Evolutionary conservation across 2,329 filamentous ascomycete genomes (phyloP).

Genomic region (Anthostomella pinea): DNA sequence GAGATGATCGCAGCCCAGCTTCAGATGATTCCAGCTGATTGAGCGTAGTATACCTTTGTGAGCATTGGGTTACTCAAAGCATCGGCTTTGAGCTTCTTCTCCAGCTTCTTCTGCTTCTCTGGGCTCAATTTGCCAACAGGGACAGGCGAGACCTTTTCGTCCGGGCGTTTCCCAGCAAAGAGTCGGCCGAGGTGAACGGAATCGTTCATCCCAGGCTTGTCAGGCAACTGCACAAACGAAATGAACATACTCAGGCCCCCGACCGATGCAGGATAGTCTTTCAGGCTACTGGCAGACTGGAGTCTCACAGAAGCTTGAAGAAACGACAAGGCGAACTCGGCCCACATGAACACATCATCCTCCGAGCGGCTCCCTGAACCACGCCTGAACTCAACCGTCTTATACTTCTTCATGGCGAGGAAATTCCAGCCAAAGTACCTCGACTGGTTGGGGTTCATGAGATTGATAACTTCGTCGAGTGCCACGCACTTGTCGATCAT

Average conservation of each 20-base stretch:
- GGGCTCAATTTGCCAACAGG: constrained; percentile 1
- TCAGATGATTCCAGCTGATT: too few species aligned
- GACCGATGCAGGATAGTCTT: too few species aligned
- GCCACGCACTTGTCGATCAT: background rate
- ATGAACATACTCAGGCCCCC: too few species aligned
- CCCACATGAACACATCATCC: constrained; percentile 2
- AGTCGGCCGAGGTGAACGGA: background rate
- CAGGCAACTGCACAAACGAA: too few species aligned
- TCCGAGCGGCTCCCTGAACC: background rate
- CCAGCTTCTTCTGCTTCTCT: constrained; percentile 3
- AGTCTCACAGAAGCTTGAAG: too few species aligned
- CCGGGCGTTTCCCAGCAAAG: background rate
- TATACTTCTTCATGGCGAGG: constrained; percentile 4
- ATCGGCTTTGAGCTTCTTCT: constrained; percentile 2
- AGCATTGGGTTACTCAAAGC: constrained; percentile 1
- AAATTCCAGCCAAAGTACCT: constrained; percentile 7
- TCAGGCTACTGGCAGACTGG: too few species aligned
- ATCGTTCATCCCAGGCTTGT: background rate
- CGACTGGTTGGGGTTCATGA: constrained; percentile 1
- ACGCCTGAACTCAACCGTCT: constrained; percentile 5
- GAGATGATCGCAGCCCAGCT: too few species aligned
- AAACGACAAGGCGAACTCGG: constrained; percentile 3
- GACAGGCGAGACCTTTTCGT: constrained; percentile 1
- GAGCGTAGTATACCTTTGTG: too few species aligned
- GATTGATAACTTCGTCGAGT: constrained; percentile 1